These are phyloP conservation scores for Pythium volutum DNA, from an alignment of 352 stramenopile species.

Conservation along the genomic window DNA sequence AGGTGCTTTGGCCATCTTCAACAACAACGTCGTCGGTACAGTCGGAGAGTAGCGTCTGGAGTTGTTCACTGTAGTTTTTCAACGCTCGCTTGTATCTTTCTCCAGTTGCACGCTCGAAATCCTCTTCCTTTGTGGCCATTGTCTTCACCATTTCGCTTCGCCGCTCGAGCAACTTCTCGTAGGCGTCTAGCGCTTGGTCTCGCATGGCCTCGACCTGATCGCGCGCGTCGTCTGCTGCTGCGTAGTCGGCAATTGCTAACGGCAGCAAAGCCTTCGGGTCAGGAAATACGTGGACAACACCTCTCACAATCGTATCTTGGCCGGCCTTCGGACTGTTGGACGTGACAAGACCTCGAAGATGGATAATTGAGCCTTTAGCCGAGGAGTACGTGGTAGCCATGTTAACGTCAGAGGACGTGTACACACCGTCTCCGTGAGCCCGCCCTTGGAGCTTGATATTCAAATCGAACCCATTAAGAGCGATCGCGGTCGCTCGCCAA, in stretches of 20 bases:
- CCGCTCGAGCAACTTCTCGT: background rate
- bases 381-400: conserved; percentile 6
- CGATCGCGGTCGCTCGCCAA: conserved; percentile 28
- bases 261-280: conserved; percentile 2
- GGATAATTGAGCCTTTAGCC: conserved; percentile 7
- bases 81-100: conserved; percentile 2
- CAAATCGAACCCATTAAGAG: conserved; percentile 25
- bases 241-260: conserved; percentile 20
- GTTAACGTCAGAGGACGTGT: conserved; percentile 4
- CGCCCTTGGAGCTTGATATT: conserved; percentile 13
- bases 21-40: background rate
- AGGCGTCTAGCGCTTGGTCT: background rate
- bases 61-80: conserved; percentile 4
- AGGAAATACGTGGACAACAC: background rate
- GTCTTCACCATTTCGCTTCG: background rate
- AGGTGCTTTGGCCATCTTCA: background rate
- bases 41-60: background rate
- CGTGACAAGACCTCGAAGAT: background rate
- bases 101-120: background rate
- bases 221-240: background rate
- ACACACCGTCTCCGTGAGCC: conserved; percentile 19
- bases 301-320: background rate
- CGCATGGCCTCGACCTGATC: conserved; percentile 3
- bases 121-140: conserved; percentile 13
- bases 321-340: background rate